Evolutionary conservation across 805 yeast genomes (phyloP), one percentile per base, ranked within the genome.

Genomic region (Tetrapisispora taiwanensis): DNA sequence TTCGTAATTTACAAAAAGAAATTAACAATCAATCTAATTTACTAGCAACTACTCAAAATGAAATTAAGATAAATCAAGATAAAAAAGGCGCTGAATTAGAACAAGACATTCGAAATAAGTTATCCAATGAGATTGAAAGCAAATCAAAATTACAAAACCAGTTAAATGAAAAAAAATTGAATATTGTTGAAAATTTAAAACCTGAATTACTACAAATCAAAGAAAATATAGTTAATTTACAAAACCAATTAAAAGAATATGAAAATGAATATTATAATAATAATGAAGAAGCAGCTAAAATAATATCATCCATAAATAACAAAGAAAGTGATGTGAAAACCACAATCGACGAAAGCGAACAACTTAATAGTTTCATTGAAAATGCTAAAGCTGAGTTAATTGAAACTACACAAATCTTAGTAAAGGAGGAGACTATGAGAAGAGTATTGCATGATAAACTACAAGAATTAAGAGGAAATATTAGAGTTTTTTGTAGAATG

Each of bases 391-490:
- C 49, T 7, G 62, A 64, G 14, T 55, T 64, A 12, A 51, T 52
- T 3, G 54, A 50, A 13, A 59, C 68, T 12, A 66, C 67, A 27
- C 60, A 62, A 9, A 58, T 65, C 28, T 59, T 80, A 9, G 56
- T 71, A 0, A 59, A 62, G 18, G 41, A 44, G 31, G 90, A 84
- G 52, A 60, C 68, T 0, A 55, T 67, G 31, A 49, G 96, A 48
- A 67, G 95, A 7, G 55, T 65, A 14, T 60, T 85, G 1, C 96
- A 87, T 56, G 79, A 85, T 56, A 71, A 70, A 49, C 66, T 90
- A 7, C 96, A 89, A 60, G 95, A 87, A 47, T 60, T 90, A 35
- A 85, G 89, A 62, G 97, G 98, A 0, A 92, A 87, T 55, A 88
- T 92, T 28, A 67, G 97, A 39, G 97, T 90, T 0, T 86, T 81